Base-by-base conservation (phyloP, 1,284 basidiomycete species). In the Puccinia triticina region DNA sequence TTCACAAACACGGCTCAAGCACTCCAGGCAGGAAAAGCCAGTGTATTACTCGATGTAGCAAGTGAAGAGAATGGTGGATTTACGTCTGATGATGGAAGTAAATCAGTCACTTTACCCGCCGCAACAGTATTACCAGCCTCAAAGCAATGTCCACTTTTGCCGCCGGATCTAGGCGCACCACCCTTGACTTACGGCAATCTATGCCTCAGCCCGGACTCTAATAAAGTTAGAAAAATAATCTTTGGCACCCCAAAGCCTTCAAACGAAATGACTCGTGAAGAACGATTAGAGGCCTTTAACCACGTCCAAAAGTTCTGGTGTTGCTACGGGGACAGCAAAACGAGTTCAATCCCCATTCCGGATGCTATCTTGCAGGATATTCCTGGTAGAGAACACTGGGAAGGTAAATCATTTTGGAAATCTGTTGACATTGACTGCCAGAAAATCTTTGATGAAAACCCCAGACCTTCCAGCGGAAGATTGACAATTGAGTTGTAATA, bases 231-330 rank as follows among this genome's bases (percentile, higher is more conserved):
- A 37, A 21, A 75, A 46, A 75, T 82, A 16, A 64, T 82, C 18
- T 82, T 82, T 57, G 80, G 80, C 0, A 82, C 73, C 32, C 10
- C 26, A 34, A 82, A 82, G n/a, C 23, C 71, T 7, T 67, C 80
- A 11, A 43, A 55, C 34, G 46, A 75, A 57, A 10, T 82, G 40
- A 40, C 23, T 40, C 59, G 72, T 21, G 72, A 75, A 53, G 80
- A 82, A 76, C 74, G 80, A 67, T 57, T 82, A 26, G 34, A 82
- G 26, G 80, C 80, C 37, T 82, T 53, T 55, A 7, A n/a, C n/a
- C 80, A 82, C 53, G 80, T 82, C 74, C 80, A 73, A 67, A 82
- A 82, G 43, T 82, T 82, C 66, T 82, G 80, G 80, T 82, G 80
- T 57, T 82, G 80, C 40, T 82, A 82, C 59, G 72, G 72, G 21